phyloP scores from a whole-genome alignment of 1,284 basidiomycete species.

The Rhizoctonia solani region DNA sequence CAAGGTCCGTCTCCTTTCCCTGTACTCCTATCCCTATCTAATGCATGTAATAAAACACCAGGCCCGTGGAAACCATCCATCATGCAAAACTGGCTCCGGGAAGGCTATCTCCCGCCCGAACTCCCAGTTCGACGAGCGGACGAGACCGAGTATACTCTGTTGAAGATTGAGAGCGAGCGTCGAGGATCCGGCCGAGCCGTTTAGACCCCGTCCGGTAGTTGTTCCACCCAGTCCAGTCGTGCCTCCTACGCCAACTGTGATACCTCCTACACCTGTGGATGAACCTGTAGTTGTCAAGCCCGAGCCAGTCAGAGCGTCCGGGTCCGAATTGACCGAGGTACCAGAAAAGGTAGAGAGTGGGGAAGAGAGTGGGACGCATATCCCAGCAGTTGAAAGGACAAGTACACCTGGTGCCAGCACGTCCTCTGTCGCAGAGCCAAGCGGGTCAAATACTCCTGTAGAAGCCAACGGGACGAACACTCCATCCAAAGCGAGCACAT shows the following conservation, averaged over 20 bases:
- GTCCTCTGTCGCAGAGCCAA: no score
- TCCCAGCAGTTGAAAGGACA: no score
- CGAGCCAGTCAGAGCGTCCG: no score
- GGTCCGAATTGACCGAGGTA: no score
- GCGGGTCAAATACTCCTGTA: background rate
- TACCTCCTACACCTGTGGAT: no score
- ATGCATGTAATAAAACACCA: slow-evolving; percentile 43
- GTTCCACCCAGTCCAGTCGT: background rate
- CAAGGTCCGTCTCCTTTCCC: slow-evolving; percentile 60
- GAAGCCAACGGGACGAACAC: background rate
- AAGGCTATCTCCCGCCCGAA: slow-evolving; percentile 75
- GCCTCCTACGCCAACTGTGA: background rate
- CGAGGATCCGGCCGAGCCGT: slow-evolving; percentile 27
- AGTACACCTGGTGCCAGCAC: no score
- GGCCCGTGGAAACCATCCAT: slow-evolving; percentile 82
- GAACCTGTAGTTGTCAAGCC: no score
- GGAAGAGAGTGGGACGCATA: no score
- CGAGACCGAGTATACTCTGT: slow-evolving; percentile 64
- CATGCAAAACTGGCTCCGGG: slow-evolving; percentile 85
- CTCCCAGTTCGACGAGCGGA: slow-evolving; percentile 76
- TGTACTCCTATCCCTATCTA: slow-evolving; percentile 18
- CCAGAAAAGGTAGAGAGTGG: no score
- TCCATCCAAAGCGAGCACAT: background rate
- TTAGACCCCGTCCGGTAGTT: no score
- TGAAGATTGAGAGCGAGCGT: slow-evolving; percentile 59